Conservation (phyloP, 2,329 filamentous ascomycete species). For the Pestalotiopsis sp. region DNA sequence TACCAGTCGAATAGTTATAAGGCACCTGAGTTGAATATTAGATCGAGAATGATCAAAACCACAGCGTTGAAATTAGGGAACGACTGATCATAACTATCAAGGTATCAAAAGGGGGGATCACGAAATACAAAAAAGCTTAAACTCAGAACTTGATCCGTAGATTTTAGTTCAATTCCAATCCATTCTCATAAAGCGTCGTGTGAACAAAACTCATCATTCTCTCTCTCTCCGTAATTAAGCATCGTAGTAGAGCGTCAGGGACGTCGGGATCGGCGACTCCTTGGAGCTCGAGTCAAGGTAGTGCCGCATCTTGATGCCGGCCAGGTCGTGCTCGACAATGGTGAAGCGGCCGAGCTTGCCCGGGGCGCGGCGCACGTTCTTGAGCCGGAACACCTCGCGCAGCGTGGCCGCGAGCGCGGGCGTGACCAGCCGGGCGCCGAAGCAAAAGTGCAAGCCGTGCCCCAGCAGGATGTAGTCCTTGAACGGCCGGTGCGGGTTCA, state of each 20-base stretch:
- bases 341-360: slow-evolving; percentile 68
- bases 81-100: too few relatives aligned
- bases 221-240: neutral
- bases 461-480: slow-evolving; percentile 68
- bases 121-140: too few relatives aligned
- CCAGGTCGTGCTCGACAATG: slow-evolving; percentile 12
- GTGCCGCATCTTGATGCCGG: slow-evolving; percentile 14
- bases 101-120: too few relatives aligned
- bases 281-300: slow-evolving; percentile 15
- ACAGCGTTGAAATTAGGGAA: too few relatives aligned
- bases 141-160: too few relatives aligned
- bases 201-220: too few relatives aligned
- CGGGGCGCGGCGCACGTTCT: slow-evolving; percentile 61
- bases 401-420: slow-evolving; percentile 70
- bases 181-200: too few relatives aligned
- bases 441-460: slow-evolving; percentile 62
- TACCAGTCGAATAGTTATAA: too few relatives aligned
- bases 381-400: slow-evolving; percentile 63
- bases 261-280: slow-evolving; percentile 15
- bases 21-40: too few relatives aligned
- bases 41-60: too few relatives aligned
- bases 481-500: slow-evolving; percentile 66
- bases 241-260: slow-evolving; percentile 14
- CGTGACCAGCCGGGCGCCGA: slow-evolving; percentile 63
- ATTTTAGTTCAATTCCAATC: too few relatives aligned